Percentiles rank a stretch among this genome's conserved stretches.
phyloP scores from a whole-genome alignment of 371 early-diverging fungal genomes.

The Mucor indicus region DNA sequence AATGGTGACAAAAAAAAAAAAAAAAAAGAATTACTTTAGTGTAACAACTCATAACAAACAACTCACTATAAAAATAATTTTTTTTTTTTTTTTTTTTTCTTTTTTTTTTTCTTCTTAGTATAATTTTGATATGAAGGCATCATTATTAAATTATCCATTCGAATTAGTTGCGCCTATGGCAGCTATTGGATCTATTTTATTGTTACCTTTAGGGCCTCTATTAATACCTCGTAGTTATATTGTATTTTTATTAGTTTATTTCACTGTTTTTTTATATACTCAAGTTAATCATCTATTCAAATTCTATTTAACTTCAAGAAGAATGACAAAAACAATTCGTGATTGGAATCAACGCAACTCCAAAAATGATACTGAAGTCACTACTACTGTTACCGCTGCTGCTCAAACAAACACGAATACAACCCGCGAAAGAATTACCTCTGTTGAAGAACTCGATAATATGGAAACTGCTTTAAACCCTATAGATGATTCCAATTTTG shows the following conservation, averaged over 20 bases:
- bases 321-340: slow-evolving; percentile 42
- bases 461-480: slow-evolving; percentile 41
- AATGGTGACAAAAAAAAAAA: no score
- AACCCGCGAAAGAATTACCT: slow-evolving; percentile 21
- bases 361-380: background rate
- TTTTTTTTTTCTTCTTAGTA: slow-evolving; percentile 4
- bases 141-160: slow-evolving; percentile 37
- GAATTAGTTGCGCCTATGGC: slow-evolving; percentile 54
- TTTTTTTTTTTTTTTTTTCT: slow-evolving; percentile 9
- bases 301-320: slow-evolving; percentile 41
- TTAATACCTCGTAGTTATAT: slow-evolving; percentile 53
- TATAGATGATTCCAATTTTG: slow-evolving; percentile 27
- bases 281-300: slow-evolving; percentile 56
- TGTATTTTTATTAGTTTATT: slow-evolving; percentile 47
- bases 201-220: slow-evolving; percentile 49
- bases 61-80: background rate
- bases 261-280: slow-evolving; percentile 47
- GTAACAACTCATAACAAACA: no score
- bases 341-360: slow-evolving; percentile 34
- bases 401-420: background rate
- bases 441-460: slow-evolving; percentile 37
- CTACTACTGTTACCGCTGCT: background rate
- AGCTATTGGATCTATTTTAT: slow-evolving; percentile 46
- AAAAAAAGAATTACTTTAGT: no score
- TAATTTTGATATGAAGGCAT: slow-evolving; percentile 11